A percentile compares a stretch with the other conserved stretches of the same genome.
Conservation (phyloP, 106 monocot genomes). For the Allium cepa region DNA sequence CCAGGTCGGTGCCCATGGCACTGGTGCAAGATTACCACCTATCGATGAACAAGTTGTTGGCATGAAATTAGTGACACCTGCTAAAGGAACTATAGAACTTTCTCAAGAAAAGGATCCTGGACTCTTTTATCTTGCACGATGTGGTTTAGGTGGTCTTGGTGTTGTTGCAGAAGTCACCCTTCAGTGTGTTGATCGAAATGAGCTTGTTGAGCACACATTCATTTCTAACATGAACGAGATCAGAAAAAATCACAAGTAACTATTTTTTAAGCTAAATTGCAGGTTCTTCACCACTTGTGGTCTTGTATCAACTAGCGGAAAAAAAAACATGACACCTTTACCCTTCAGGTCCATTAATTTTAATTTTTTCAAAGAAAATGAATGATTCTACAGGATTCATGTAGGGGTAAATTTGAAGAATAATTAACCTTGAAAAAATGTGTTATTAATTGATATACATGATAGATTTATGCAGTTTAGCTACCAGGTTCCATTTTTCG, state of each 20-base stretch:
- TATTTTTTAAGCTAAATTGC: not conserved
- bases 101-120: conserved; percentile 82
- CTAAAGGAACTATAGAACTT: conserved; percentile 83
- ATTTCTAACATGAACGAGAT: conserved; percentile 66
- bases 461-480: too few species aligned
- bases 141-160: conserved; percentile 91
- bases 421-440: too few species aligned
- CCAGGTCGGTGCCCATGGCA: conserved; percentile 95
- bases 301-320: too few species aligned
- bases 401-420: too few species aligned
- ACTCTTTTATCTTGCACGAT: conserved; percentile 83
- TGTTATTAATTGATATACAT: too few species aligned
- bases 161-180: conserved; percentile 94
- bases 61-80: conserved; percentile 95
- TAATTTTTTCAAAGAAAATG: too few species aligned
- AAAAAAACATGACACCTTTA: too few species aligned
- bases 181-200: conserved; percentile 90
- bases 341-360: too few species aligned
- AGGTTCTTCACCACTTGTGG: too few species aligned
- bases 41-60: conserved; percentile 92
- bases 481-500: too few species aligned
- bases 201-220: conserved; percentile 96
- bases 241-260: conserved; percentile 93
- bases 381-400: too few species aligned
- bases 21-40: conserved; percentile 83